phyloP scores from a whole-genome alignment of 176 grass and related monocot genomes.

The Carex pumila region DNA sequence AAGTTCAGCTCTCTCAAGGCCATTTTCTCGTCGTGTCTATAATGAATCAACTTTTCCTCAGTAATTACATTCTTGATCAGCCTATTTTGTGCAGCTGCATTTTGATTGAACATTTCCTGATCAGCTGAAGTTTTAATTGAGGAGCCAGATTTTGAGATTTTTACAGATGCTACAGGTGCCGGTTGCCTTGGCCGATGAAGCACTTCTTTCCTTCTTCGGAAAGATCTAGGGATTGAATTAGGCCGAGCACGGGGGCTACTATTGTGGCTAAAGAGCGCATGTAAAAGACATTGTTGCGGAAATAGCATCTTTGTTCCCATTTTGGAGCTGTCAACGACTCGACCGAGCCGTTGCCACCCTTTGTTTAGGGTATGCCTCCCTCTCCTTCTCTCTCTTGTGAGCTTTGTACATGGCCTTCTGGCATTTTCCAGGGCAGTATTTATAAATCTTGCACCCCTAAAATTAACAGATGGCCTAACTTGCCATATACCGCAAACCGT shows the following conservation, averaged over 20 bases:
- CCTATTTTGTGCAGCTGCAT: background rate
- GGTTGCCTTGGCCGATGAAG: background rate
- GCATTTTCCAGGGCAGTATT: background rate
- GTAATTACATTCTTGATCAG: background rate
- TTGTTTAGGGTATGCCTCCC: background rate
- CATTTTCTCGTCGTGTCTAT: background rate
- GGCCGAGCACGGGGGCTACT: background rate
- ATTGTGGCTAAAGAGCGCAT: background rate
- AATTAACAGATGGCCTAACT: constrained; percentile 16
- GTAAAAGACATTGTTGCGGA: constrained; percentile 16
- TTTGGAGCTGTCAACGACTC: constrained; percentile 14
- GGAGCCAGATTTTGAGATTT: constrained; percentile 16
- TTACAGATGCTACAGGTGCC: background rate
- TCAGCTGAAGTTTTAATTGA: background rate
- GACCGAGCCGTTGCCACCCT: background rate
- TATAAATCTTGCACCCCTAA: constrained; percentile 6
- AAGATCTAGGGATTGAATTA: constrained; percentile 2
- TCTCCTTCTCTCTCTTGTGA: background rate
- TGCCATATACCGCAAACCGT: background rate
- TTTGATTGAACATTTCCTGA: background rate
- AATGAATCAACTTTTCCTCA: background rate
- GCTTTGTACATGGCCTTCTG: background rate
- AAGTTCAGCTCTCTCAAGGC: constrained; percentile 1
- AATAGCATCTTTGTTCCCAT: constrained; percentile 15
- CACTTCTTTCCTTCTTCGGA: constrained; percentile 7